These are phyloP conservation scores for Metschnikowia noctiluminum DNA, from an alignment of 805 yeast genomes.

Conservation along the genomic window DNA sequence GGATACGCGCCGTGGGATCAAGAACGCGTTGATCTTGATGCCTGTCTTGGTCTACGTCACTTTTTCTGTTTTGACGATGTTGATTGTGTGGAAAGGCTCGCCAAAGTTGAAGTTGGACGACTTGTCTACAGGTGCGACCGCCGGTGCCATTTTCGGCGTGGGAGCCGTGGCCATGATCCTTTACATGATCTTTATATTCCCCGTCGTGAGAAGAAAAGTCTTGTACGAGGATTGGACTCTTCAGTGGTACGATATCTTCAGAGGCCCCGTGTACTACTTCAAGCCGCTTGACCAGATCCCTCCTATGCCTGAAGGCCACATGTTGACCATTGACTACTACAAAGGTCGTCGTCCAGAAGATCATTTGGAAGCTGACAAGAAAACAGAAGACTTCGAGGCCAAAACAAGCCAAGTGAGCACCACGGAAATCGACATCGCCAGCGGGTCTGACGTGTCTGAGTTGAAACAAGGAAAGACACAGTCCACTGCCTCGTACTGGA, in stretches of 20 bases:
- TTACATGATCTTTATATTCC: constrained; percentile 54
- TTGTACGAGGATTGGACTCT: constrained; percentile 66
- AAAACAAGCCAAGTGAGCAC: constrained; percentile 10
- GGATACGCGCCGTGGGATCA: constrained; percentile 38
- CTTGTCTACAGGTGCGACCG: constrained; percentile 49
- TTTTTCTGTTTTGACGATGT: constrained; percentile 64
- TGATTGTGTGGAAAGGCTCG: constrained; percentile 79
- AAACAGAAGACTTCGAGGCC: constrained; percentile 15
- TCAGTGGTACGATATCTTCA: constrained; percentile 49
- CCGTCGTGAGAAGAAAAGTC: constrained; percentile 59
- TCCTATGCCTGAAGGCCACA: constrained; percentile 60
- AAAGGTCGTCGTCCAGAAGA: constrained; percentile 48
- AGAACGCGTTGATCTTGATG: constrained; percentile 54
- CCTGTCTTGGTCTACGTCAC: constrained; percentile 61
- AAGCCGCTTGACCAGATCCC: constrained; percentile 56
- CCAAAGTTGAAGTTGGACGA: constrained; percentile 59
- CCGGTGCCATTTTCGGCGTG: constrained; percentile 61
- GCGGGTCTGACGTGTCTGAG: constrained; percentile 4
- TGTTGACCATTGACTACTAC: constrained; percentile 61
- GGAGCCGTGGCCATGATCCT: constrained; percentile 54
- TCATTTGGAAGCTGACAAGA: constrained; percentile 14
- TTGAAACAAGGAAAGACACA: constrained; percentile 20
- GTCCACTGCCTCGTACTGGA: constrained; percentile 41
- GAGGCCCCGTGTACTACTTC: constrained; percentile 58
- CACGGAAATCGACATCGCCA: constrained; percentile 8